Evolutionary conservation across 2,329 filamentous ascomycete species (phyloP).

Genomic region (Microascus cirrosus): DNA sequence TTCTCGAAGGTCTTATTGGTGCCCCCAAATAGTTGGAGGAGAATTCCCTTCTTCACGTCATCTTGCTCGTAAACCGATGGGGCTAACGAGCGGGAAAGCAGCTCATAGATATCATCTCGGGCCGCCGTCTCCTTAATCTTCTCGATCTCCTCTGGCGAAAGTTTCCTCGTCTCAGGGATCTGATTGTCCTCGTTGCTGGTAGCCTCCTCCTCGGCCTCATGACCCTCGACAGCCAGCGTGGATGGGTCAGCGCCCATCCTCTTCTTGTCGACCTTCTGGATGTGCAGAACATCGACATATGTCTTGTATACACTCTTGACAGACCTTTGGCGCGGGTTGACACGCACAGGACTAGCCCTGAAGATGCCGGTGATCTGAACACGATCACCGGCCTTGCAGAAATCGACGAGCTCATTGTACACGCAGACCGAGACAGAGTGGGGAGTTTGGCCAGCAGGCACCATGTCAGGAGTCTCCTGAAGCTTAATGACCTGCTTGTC

Average conservation of each 20-base stretch:
- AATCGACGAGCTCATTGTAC: conserved; percentile 93
- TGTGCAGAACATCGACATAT: conserved; percentile 88
- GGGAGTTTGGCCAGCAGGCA: conserved; percentile 91
- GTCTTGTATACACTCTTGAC: conserved; percentile 98
- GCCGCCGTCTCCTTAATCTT: conserved; percentile 75
- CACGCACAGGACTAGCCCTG: conserved; percentile 82
- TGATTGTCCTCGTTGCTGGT: conserved; percentile 43
- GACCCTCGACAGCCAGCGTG: conserved; percentile 73
- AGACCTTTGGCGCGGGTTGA: conserved; percentile 85
- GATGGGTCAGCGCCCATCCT: conserved; percentile 84
- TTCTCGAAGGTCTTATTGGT: conserved; percentile 98
- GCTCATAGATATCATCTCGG: conserved; percentile 82
- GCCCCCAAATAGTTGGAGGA: conserved; percentile 91
- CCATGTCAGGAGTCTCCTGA: conserved; percentile 90
- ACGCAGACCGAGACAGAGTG: conserved; percentile 94
- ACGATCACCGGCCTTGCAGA: conserved; percentile 95
- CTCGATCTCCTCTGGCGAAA: conserved; percentile 76
- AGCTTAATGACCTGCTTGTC: conserved; percentile 99
- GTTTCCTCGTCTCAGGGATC: conserved; percentile 73
- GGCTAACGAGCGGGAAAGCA: conserved; percentile 80
- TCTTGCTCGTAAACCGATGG: conserved; percentile 97
- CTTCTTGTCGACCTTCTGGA: conserved; percentile 94
- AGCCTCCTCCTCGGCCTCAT: conserved; percentile 47
- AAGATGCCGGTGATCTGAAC: conserved; percentile 96
- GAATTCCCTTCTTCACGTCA: conserved; percentile 96